phyloP scores from a whole-genome alignment of 2,329 filamentous ascomycete species.

The Beauveria sp. region DNA sequence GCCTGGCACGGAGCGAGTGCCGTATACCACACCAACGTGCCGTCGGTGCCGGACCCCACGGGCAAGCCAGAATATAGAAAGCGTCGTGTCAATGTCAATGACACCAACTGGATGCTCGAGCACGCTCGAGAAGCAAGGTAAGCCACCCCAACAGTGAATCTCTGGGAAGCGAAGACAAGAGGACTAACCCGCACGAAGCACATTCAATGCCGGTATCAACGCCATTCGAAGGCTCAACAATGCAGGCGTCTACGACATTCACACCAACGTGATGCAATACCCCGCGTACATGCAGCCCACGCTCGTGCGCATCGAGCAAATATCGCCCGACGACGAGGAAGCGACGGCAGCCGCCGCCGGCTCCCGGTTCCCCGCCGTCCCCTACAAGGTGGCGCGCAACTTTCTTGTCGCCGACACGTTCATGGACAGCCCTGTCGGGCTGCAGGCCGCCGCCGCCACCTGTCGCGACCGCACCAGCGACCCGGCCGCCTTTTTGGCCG shows the following conservation, averaged over 20 bases:
- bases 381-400: constrained; percentile 44
- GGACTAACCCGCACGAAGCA: constrained; percentile 41
- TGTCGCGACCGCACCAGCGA: constrained; percentile 36
- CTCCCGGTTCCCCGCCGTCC: constrained; percentile 39
- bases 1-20: constrained; percentile 96
- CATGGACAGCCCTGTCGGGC: constrained; percentile 43
- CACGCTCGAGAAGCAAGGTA: constrained; percentile 89
- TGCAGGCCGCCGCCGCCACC: constrained; percentile 36
- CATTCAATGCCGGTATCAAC: constrained; percentile 73
- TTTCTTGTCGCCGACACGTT: constrained; percentile 49
- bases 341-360: constrained; percentile 20
- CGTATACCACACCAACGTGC: constrained; percentile 81
- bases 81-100: constrained; percentile 79
- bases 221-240: constrained; percentile 61
- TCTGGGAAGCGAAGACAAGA: not conserved
- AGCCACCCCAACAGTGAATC: constrained; percentile 1
- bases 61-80: constrained; percentile 78
- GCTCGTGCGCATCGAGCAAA: constrained; percentile 71
- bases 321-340: constrained; percentile 39
- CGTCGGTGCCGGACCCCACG: constrained; percentile 65
- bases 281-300: constrained; percentile 86
- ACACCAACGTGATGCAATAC: constrained; percentile 88
- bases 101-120: constrained; percentile 94
- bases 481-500: constrained; percentile 38
- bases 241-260: constrained; percentile 80